Conservation (phyloP, 2,329 filamentous ascomycete species). For the Fusarium austroafricanum region DNA sequence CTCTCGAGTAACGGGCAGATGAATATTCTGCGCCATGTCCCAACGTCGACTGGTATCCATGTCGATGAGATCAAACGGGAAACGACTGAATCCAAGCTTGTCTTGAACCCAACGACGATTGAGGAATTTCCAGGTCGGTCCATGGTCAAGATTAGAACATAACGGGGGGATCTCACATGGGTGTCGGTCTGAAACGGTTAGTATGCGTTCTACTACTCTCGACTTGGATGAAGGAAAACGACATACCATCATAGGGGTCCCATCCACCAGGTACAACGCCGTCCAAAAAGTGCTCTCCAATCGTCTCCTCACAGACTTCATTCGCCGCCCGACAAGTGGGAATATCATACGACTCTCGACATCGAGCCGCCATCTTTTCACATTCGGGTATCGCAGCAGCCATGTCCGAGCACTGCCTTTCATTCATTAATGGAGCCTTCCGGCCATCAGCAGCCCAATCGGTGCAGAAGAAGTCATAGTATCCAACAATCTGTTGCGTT, state of each 20-base stretch:
- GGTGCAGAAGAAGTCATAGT: slow-evolving; percentile 30
- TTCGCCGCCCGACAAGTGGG: slow-evolving; percentile 18
- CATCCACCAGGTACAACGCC: slow-evolving; percentile 15
- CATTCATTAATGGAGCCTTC: slow-evolving; percentile 25
- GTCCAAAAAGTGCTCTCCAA: slow-evolving; percentile 22
- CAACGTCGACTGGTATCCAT: slow-evolving; percentile 16
- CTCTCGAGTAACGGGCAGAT: slow-evolving; percentile 26
- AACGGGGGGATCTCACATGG: slow-evolving; percentile 13
- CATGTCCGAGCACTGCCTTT: slow-evolving; percentile 15
- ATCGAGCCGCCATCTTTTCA: background rate
- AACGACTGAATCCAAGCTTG: slow-evolving; percentile 14
- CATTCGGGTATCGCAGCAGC: slow-evolving; percentile 28
- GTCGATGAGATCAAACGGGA: slow-evolving; percentile 16
- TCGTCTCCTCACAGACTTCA: slow-evolving; percentile 13
- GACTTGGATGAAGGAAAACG: too few species aligned
- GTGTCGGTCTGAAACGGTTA: slow-evolving; percentile 10
- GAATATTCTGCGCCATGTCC: slow-evolving; percentile 11
- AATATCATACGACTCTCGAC: slow-evolving; percentile 8
- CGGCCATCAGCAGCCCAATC: slow-evolving; percentile 26
- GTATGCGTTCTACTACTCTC: too few species aligned
- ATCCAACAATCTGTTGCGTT: slow-evolving; percentile 20
- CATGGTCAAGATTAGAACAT: slow-evolving; percentile 23
- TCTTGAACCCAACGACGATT: slow-evolving; percentile 29
- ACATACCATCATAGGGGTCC: slow-evolving; percentile 35
- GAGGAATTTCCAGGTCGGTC: slow-evolving; percentile 25